Conservation (phyloP, 768 basidiomycete genomes). For the Exsudoporus frostii region DNA sequence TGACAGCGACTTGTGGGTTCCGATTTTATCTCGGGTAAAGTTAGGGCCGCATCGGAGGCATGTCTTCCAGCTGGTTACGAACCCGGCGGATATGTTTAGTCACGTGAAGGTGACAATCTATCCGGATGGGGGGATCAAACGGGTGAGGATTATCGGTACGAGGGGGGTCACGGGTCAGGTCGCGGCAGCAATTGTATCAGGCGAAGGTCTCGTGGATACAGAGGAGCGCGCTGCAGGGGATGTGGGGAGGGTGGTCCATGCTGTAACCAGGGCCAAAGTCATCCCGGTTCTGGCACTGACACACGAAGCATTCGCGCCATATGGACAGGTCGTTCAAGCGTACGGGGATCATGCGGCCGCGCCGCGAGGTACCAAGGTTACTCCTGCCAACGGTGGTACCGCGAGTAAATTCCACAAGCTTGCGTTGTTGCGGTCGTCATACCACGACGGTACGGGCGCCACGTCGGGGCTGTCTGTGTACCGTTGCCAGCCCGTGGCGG, state of each 20-base stretch:
- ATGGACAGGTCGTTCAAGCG: slow-evolving; percentile 89
- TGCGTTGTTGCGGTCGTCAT: slow-evolving; percentile 63
- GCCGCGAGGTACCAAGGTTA: slow-evolving; percentile 67
- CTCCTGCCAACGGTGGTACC: slow-evolving; percentile 84
- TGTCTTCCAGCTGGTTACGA: slow-evolving; percentile 78
- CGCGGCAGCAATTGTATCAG: slow-evolving; percentile 9
- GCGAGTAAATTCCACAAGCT: slow-evolving; percentile 94
- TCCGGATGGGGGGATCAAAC: slow-evolving; percentile 95
- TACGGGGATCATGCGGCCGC: slow-evolving; percentile 65
- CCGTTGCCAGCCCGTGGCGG: slow-evolving; percentile 58
- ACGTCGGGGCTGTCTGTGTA: slow-evolving; percentile 79
- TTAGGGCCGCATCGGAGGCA: slow-evolving; percentile 90
- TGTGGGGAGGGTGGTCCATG: not conserved
- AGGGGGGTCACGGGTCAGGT: slow-evolving; percentile 34
- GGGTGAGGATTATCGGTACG: slow-evolving; percentile 78
- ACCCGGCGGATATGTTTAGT: slow-evolving; percentile 56
- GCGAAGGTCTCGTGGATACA: not conserved
- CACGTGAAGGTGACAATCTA: slow-evolving; percentile 88
- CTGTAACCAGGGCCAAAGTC: slow-evolving; percentile 15
- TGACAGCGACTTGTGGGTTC: slow-evolving; percentile 55
- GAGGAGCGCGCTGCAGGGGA: not conserved
- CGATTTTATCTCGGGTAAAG: slow-evolving; percentile 71
- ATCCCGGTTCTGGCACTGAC: slow-evolving; percentile 72
- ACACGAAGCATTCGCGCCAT: slow-evolving; percentile 81
- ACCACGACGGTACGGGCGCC: slow-evolving; percentile 55